Base-by-base conservation (phyloP, 805 yeast species). In the Teunomyces pallodes region DNA sequence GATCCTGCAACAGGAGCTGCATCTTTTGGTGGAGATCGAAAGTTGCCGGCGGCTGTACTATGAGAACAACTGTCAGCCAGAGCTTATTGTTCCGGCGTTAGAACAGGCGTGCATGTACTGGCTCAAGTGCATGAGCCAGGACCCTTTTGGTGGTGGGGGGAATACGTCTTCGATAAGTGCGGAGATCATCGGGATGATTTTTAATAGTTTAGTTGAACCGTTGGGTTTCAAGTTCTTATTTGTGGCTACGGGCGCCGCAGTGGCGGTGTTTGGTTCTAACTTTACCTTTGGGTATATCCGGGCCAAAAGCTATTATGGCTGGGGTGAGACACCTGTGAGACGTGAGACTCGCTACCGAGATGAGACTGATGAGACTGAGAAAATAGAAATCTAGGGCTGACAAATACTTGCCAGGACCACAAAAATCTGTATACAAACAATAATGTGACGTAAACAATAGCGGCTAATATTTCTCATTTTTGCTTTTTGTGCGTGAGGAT, bases 181-280 rank as follows among this genome's bases (percentile, higher is more conserved):
- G 1, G 82, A 80, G 47, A 77, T 85, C 0, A 55, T 86, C 2
- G 91, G 90, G 0, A 65, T 79, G 43, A 68, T 86, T 12, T 54
- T 85, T 9, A 83, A 84, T 55, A 78, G 85, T 0, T 70, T 86
- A 46, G 71, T 86, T 14, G 88, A 86, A 53, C 90, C 90, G 0
- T 73, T 87, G 39, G 84, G 88, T 3, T 65, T 76, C 52, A 83
- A 84, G 59, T 80, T 86, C 14, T 69, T 83, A 40, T 30, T 73
- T 3, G 73, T 82, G 3, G 57, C 72, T 3, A 53, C 74, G 8
- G 66, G 75, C 9, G 55, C 74, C 0, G 67, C 75, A n/a, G 67
- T 80, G 68, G 59, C 78, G 14, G 50, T 54, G 3, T 86, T 84
- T 59, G 70, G 78, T 3, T 77, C 83, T 26, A 87, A 87, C 59